phyloP scores from a whole-genome alignment of 163 green algal species.

The Scenedesmus sp. region DNA sequence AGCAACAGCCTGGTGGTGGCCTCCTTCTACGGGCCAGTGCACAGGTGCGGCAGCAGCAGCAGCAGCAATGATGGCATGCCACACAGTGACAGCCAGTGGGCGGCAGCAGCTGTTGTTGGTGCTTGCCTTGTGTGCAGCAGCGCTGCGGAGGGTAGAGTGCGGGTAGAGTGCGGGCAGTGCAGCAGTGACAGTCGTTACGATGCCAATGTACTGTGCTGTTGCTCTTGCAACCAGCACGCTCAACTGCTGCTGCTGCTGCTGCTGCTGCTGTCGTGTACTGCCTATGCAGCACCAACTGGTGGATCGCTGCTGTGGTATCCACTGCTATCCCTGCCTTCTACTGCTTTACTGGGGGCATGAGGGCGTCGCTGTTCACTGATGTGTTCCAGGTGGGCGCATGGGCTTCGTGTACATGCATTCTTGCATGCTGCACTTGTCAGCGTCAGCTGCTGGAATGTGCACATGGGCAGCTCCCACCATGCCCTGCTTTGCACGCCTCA shows the following conservation, averaged over 20 bases:
- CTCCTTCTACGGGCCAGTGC: conserved; percentile 44
- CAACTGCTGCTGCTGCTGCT: not conserved
- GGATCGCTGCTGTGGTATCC: conserved; percentile 40
- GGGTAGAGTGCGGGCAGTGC: not conserved
- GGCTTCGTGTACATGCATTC: not conserved
- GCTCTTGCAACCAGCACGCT: not conserved
- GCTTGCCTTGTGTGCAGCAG: not conserved
- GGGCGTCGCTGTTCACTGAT: conserved; percentile 50
- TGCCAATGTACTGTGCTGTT: not conserved
- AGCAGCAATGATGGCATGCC: not conserved
- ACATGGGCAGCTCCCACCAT: too few relatives aligned
- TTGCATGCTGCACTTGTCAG: not conserved
- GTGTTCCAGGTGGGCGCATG: conserved; percentile 31
- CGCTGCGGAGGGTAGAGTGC: not conserved
- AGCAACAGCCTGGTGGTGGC: conserved; percentile 50
- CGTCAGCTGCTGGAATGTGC: too few relatives aligned
- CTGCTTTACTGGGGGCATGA: conserved; percentile 51
- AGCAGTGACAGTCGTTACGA: not conserved
- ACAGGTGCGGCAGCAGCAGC: not conserved
- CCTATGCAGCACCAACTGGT: conserved; percentile 17
- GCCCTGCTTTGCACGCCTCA: not conserved
- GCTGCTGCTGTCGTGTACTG: not conserved
- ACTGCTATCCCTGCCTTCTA: conserved; percentile 49
- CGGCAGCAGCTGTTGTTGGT: not conserved
- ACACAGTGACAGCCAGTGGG: not conserved